A percentile compares a stretch with the other conserved stretches of the same genome.
phyloP scores from a whole-genome alignment of 306 rosid species.

The Cucumis sativus region DNA sequence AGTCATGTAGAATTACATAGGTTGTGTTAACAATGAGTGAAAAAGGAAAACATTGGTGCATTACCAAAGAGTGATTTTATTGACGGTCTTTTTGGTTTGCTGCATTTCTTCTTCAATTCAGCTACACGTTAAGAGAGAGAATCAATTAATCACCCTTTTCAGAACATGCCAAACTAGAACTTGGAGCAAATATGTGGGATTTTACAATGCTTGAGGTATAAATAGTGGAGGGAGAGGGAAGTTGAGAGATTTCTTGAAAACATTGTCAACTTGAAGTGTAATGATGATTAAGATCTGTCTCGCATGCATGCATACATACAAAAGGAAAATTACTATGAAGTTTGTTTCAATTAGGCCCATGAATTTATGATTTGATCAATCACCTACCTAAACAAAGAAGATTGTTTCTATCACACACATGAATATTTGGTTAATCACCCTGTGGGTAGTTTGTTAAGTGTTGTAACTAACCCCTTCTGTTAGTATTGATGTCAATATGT shows the following conservation, averaged over 20 bases:
- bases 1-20: conserved; percentile 11
- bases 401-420: too few species aligned
- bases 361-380: too few species aligned
- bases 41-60: conserved; percentile 7
- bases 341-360: not conserved
- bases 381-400: too few species aligned
- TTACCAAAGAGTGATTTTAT: conserved; percentile 82
- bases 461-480: too few species aligned
- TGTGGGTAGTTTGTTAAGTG: too few species aligned
- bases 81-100: conserved; percentile 70
- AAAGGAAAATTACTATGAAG: not conserved
- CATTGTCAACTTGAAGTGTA: not conserved
- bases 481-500: too few species aligned
- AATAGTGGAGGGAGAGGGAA: not conserved
- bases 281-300: not conserved
- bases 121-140: conserved; percentile 38
- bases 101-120: conserved; percentile 73
- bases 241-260: not conserved
- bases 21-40: not conserved
- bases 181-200: not conserved
- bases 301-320: not conserved
- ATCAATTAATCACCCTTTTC: not conserved
- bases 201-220: not conserved
- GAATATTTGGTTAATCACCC: too few species aligned
- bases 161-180: not conserved